Conservation (phyloP, 352 stramenopile genomes). For the Halophytophthora polymorphica region DNA sequence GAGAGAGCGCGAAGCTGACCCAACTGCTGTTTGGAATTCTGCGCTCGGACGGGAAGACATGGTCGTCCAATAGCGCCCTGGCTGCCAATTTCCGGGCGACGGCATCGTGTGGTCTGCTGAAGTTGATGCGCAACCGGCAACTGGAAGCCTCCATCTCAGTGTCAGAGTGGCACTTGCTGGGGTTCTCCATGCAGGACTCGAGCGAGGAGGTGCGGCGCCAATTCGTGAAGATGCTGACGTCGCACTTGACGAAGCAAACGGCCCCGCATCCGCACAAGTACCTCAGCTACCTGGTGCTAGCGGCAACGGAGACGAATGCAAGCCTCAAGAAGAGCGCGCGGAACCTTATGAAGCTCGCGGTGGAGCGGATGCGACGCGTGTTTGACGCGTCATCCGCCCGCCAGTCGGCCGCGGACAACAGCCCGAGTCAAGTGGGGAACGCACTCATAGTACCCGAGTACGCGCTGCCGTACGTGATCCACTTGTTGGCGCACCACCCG, state of each 20-base stretch:
- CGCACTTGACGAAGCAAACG: slow-evolving; percentile 62
- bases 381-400: slow-evolving; percentile 55
- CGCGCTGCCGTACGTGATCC: slow-evolving; percentile 73
- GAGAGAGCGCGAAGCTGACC: slow-evolving; percentile 36
- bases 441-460: slow-evolving; percentile 86
- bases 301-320: slow-evolving; percentile 46
- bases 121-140: slow-evolving; percentile 50
- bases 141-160: slow-evolving; percentile 53
- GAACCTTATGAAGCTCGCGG: slow-evolving; percentile 42
- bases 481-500: slow-evolving; percentile 78
- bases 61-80: slow-evolving; percentile 31
- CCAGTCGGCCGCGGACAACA: slow-evolving; percentile 13
- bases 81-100: slow-evolving; percentile 44
- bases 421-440: slow-evolving; percentile 7
- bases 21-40: slow-evolving; percentile 61
- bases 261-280: slow-evolving; percentile 78
- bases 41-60: slow-evolving; percentile 51
- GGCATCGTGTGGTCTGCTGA: slow-evolving; percentile 58
- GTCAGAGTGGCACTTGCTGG: slow-evolving; percentile 76
- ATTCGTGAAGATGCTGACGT: slow-evolving; percentile 76
- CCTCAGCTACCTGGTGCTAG: slow-evolving; percentile 67
- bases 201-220: slow-evolving; percentile 62
- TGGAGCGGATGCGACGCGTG: slow-evolving; percentile 74
- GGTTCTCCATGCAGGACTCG: slow-evolving; percentile 72
- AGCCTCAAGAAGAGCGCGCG: slow-evolving; percentile 56